A percentile compares a stretch with the other conserved stretches of the same genome.
Conservation (phyloP, 768 basidiomycete species). For the Lentinula edodes region DNA sequence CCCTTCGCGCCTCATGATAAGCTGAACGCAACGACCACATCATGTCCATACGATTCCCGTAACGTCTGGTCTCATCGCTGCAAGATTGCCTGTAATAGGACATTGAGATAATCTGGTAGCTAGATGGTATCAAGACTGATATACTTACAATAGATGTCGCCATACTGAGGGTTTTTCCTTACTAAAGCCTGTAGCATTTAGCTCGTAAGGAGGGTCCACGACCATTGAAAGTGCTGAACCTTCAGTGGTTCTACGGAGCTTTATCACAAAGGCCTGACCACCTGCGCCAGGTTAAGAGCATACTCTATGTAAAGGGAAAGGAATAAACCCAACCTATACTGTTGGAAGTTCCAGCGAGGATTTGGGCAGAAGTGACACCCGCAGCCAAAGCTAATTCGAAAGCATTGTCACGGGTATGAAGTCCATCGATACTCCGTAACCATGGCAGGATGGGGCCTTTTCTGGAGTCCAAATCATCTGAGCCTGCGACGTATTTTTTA, state of each 20-base stretch:
- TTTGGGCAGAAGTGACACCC: conserved; percentile 81
- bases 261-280: conserved; percentile 85
- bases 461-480: conserved; percentile 56
- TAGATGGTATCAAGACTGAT: background rate
- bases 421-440: conserved; percentile 77
- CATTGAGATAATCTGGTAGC: background rate
- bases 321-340: conserved; percentile 50
- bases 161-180: conserved; percentile 46
- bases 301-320: background rate
- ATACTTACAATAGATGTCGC: conserved; percentile 74
- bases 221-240: conserved; percentile 77
- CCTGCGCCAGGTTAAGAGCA: conserved; percentile 33
- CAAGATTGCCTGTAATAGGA: conserved; percentile 49
- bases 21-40: conserved; percentile 78
- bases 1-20: conserved; percentile 65
- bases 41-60: conserved; percentile 70
- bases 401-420: conserved; percentile 82
- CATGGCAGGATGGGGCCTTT: conserved; percentile 71
- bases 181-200: conserved; percentile 33
- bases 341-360: conserved; percentile 74
- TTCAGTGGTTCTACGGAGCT: conserved; percentile 73
- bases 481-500: conserved; percentile 24
- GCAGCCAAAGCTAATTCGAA: conserved; percentile 75
- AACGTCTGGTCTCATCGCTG: conserved; percentile 40
- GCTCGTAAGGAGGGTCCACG: conserved; percentile 71